Percentiles rank a stretch among this genome's conserved stretches.
phyloP scores from a whole-genome alignment of 768 basidiomycete species.

The Phaeotremella skinneri region DNA sequence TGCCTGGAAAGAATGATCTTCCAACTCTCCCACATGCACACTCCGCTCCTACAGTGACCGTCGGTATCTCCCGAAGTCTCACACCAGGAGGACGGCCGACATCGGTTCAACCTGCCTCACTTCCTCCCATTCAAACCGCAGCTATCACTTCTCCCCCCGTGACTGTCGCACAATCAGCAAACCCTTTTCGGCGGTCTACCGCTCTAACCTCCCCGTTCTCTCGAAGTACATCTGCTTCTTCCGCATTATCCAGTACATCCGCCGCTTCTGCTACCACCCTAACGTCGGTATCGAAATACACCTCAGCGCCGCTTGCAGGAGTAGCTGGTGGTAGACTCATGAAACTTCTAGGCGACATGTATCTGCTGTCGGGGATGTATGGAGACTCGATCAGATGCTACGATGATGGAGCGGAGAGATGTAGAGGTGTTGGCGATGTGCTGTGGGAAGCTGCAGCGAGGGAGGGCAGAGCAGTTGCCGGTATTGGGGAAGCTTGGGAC shows the following conservation, averaged over 20 bases:
- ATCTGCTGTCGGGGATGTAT: slow-evolving; percentile 77
- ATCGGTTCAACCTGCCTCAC: slow-evolving; percentile 35
- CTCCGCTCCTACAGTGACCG: slow-evolving; percentile 18
- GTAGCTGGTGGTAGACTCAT: slow-evolving; percentile 81
- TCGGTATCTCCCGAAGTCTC: slow-evolving; percentile 39
- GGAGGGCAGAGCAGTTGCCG: slow-evolving; percentile 78
- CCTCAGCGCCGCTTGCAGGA: slow-evolving; percentile 61
- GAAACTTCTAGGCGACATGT: slow-evolving; percentile 85
- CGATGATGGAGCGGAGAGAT: slow-evolving; percentile 74
- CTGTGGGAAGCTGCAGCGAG: slow-evolving; percentile 86
- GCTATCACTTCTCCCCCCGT: slow-evolving; percentile 16
- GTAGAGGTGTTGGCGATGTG: slow-evolving; percentile 70
- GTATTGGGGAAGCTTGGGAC: slow-evolving; percentile 78
- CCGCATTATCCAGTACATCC: slow-evolving; percentile 12
- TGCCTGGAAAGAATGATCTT: slow-evolving; percentile 9
- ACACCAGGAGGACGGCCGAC: slow-evolving; percentile 43
- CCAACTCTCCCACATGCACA: slow-evolving; percentile 23
- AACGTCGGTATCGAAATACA: slow-evolving; percentile 60
- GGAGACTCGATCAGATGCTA: slow-evolving; percentile 83
- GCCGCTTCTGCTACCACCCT: neutral
- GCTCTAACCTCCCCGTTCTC: slow-evolving; percentile 40
- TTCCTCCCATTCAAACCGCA: slow-evolving; percentile 27
- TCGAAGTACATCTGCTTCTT: slow-evolving; percentile 31
- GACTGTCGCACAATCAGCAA: slow-evolving; percentile 26
- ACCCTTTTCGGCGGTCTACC: slow-evolving; percentile 40